Conservation (phyloP, 495 filamentous ascomycete species). For the Clavariopsis aquatica region DNA sequence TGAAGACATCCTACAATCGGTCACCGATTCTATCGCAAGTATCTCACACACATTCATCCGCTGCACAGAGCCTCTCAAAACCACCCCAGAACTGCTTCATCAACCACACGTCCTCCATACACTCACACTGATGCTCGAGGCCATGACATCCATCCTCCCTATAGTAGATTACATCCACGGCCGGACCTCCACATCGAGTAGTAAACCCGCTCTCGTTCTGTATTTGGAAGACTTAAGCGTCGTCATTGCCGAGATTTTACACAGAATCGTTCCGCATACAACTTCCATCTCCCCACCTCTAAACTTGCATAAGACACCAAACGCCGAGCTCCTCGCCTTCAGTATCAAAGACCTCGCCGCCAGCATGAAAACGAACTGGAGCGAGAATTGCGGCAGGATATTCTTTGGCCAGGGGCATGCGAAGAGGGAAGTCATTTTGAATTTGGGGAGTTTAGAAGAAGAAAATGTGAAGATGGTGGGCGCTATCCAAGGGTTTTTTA, state of each 20-base stretch:
- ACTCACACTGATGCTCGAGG: slow-evolving; percentile 49
- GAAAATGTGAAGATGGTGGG: slow-evolving; percentile 35
- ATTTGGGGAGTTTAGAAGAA: slow-evolving; percentile 42
- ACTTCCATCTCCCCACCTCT: slow-evolving; percentile 8
- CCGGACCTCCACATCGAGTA: slow-evolving; percentile 31
- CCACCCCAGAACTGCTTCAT: slow-evolving; percentile 43
- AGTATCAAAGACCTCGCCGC: slow-evolving; percentile 40
- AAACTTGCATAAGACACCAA: not conserved
- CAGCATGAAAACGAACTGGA: slow-evolving; percentile 44
- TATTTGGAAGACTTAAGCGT: slow-evolving; percentile 25
- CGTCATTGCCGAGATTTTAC: slow-evolving; percentile 16
- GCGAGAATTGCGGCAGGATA: slow-evolving; percentile 40
- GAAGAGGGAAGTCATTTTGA: slow-evolving; percentile 44
- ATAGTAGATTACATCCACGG: slow-evolving; percentile 58
- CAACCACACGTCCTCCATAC: slow-evolving; percentile 49
- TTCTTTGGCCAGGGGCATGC: slow-evolving; percentile 43
- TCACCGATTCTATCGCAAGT: slow-evolving; percentile 49
- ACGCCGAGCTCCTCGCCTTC: slow-evolving; percentile 38
- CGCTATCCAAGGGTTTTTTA: slow-evolving; percentile 19
- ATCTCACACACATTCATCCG: slow-evolving; percentile 50
- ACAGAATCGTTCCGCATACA: not conserved
- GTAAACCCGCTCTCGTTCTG: slow-evolving; percentile 2
- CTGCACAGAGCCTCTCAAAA: slow-evolving; percentile 44
- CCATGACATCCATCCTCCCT: slow-evolving; percentile 51
- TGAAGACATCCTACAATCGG: slow-evolving; percentile 47